Conservation (phyloP, 768 basidiomycete genomes). For the Amanita jacksonii region DNA sequence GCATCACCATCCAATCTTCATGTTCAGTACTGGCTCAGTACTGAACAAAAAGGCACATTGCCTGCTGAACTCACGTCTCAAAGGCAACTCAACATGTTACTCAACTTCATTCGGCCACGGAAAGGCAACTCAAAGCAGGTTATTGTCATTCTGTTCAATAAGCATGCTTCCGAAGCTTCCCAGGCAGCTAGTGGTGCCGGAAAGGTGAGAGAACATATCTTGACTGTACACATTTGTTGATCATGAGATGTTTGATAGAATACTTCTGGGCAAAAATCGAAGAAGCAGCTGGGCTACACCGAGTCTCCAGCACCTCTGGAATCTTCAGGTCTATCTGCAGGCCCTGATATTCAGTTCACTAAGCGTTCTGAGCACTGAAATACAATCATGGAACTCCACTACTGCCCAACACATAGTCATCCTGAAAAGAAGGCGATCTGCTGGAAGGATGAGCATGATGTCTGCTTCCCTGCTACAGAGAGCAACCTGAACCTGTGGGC, state of each 20-base stretch:
- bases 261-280: neutral
- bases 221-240: neutral
- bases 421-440: conserved; percentile 3
- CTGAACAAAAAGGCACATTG: conserved; percentile 3
- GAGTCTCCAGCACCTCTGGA: neutral
- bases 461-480: conserved; percentile 8
- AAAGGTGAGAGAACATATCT: conserved; percentile 6
- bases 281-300: neutral
- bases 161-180: neutral
- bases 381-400: conserved; percentile 1
- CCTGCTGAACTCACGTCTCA: conserved; percentile 1
- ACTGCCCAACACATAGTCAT: neutral
- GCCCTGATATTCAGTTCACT: neutral
- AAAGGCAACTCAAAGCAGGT: neutral
- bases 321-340: neutral
- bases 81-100: neutral
- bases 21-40: conserved; percentile 4
- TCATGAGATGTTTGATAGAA: neutral
- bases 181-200: neutral
- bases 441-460: conserved; percentile 1
- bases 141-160: neutral
- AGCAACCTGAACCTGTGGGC: conserved; percentile 6
- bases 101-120: neutral
- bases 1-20: too few species aligned
- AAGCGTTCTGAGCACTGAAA: neutral